phyloP scores from a whole-genome alignment of 148 eudicot species.

The Fagopyrum tataricum region DNA sequence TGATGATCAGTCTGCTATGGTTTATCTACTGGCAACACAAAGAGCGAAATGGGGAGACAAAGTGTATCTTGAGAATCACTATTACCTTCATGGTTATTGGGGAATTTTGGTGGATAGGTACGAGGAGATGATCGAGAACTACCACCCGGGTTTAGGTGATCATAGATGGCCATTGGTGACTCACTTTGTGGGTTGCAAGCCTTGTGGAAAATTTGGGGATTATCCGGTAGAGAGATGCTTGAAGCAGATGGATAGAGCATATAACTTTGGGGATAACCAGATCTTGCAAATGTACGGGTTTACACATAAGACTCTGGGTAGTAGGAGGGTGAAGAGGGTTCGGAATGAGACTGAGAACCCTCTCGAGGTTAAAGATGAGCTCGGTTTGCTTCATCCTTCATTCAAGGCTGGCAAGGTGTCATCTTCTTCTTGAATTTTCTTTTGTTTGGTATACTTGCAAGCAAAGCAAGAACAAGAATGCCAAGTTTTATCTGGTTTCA shows the following conservation, averaged over 20 bases:
- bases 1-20: slow-evolving; percentile 84
- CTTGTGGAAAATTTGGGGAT: slow-evolving; percentile 62
- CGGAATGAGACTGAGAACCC: slow-evolving; percentile 52
- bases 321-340: slow-evolving; percentile 47
- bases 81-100: slow-evolving; percentile 75
- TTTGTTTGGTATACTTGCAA: slow-evolving; percentile 10
- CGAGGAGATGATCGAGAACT: slow-evolving; percentile 52
- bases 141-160: slow-evolving; percentile 70
- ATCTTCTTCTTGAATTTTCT: slow-evolving; percentile 19
- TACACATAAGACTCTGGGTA: slow-evolving; percentile 45
- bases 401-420: slow-evolving; percentile 44
- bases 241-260: slow-evolving; percentile 76
- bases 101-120: slow-evolving; percentile 62
- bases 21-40: slow-evolving; percentile 47
- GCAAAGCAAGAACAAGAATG: slow-evolving; percentile 3
- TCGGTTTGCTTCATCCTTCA: slow-evolving; percentile 57
- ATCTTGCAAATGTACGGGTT: slow-evolving; percentile 64
- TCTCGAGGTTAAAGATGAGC: slow-evolving; percentile 41
- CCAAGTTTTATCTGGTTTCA: not conserved
- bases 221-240: slow-evolving; percentile 66
- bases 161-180: slow-evolving; percentile 79
- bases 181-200: slow-evolving; percentile 82
- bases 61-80: slow-evolving; percentile 62
- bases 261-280: slow-evolving; percentile 74
- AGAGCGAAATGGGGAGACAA: slow-evolving; percentile 63